These are phyloP conservation scores for Kurtzmaniella quercitrusa DNA, from an alignment of 1,139 yeast genomes.

Conservation along the genomic window DNA sequence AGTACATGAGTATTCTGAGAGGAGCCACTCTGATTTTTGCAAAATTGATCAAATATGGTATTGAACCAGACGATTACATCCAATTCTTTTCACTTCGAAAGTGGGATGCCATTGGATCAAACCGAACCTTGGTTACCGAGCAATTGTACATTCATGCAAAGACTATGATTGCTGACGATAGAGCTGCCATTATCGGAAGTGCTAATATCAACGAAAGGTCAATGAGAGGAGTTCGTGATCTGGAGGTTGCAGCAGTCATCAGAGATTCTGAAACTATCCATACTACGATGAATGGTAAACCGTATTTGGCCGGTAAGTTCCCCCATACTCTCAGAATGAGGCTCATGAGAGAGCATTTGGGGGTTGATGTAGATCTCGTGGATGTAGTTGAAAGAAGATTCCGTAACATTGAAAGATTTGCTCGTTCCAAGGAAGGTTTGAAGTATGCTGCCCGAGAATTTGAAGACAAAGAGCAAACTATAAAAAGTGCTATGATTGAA, in stretches of 20 bases:
- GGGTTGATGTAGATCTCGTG: conserved; percentile 83
- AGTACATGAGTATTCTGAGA: conserved; percentile 86
- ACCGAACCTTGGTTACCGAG: conserved; percentile 74
- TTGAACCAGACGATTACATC: conserved; percentile 85
- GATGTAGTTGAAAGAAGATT: conserved; percentile 82
- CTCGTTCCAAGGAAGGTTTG: conserved; percentile 41
- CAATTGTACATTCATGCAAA: conserved; percentile 94
- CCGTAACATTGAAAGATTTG: conserved; percentile 52
- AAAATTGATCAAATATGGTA: conserved; percentile 71
- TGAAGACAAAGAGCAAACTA: conserved; percentile 23
- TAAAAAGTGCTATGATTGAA: conserved; percentile 68
- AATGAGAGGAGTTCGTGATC: conserved; percentile 89
- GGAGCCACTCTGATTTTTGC: conserved; percentile 90
- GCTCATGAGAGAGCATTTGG: conserved; percentile 94
- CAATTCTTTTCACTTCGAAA: conserved; percentile 89
- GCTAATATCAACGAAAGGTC: conserved; percentile 96
- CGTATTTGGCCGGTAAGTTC: conserved; percentile 78
- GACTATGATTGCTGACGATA: conserved; percentile 87
- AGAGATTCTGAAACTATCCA: conserved; percentile 77
- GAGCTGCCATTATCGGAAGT: conserved; percentile 90
- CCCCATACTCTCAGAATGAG: conserved; percentile 87
- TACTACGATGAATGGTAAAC: conserved; percentile 77
- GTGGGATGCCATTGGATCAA: conserved; percentile 90
- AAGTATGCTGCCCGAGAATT: conserved; percentile 42
- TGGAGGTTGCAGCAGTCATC: conserved; percentile 87